Base-by-base conservation (phyloP, 108 stramenopile genomes). In the Cyclotella baltica region DNA sequence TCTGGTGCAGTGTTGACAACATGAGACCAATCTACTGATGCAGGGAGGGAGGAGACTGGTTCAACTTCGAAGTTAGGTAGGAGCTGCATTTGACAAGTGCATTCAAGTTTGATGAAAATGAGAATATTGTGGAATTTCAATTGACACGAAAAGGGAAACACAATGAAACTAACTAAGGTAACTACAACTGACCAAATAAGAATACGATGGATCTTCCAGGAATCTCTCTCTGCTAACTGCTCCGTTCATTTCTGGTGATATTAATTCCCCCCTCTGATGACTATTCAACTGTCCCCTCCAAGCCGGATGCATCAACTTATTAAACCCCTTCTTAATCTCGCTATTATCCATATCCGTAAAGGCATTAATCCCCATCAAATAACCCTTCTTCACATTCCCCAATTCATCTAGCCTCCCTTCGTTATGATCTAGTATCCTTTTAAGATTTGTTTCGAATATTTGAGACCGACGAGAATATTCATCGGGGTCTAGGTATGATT, bases 11-110 rank as follows among this genome's bases (percentile, higher is more conserved):
- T 85, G 11, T 86, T 87, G 9, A 94, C 90, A 22, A 80, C 71
- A 10, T 70, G 47, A 20, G 91, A 68, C 97, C 97, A 97, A 75
- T 97, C 97, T 25, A 96, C 77, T 22, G 63, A 59, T 30, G 53
- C 48, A 29, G 97, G 95, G 1, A 97, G 80, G 18, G 15, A 5
- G 11, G 64, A 61, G 0, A 87, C 87, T 22, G 75, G 63, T 2
- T 89, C 85, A 29, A 85, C 75, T 55, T 74, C 65, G 50, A 86
- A 84, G 4, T 25, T 31, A 13, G 75, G 77, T 58, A 67, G 62
- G 47, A 70, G 52, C 70, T 77, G 77, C 40, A 43, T 11, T 11
- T 13, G 13, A 43, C 13, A 13, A 43, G 10, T 6, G 10, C 6
- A 13, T 6, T 53, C 13, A 19, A 53, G 11, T 8, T 43, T 43